Conservation (phyloP, 495 filamentous ascomycete species). For the Neurospora sp. region DNA sequence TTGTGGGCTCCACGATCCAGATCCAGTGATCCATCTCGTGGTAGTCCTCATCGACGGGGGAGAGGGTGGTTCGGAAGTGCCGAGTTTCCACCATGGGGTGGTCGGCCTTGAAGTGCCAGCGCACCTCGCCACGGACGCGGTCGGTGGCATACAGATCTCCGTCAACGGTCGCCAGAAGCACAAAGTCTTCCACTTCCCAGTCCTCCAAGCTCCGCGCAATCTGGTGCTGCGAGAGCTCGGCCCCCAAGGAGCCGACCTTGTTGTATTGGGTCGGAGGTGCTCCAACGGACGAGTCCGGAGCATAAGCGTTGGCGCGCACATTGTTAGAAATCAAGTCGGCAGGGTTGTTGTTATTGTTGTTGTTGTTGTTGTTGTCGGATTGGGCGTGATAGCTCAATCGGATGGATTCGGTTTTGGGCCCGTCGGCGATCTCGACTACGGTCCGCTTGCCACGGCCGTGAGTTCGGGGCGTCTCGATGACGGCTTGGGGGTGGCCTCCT, state of each 20-base stretch:
- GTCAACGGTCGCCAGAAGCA: conserved; percentile 98
- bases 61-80: conserved; percentile 65
- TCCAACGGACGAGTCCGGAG: conserved; percentile 83
- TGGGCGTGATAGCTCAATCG: neutral
- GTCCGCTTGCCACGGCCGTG: conserved; percentile 17
- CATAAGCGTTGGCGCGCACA: conserved; percentile 89
- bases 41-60: conserved; percentile 44
- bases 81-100: conserved; percentile 83
- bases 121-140: conserved; percentile 68
- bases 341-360: conserved; percentile 22
- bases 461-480: conserved; percentile 15
- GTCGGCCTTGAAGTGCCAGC: conserved; percentile 75
- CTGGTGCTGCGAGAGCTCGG: conserved; percentile 66
- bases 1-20: conserved; percentile 94
- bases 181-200: conserved; percentile 99
- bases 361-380: conserved; percentile 4
- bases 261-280: conserved; percentile 62
- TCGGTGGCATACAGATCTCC: conserved; percentile 90
- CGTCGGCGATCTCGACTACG: conserved; percentile 6
- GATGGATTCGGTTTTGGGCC: neutral
- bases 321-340: conserved; percentile 47
- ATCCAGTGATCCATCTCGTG: conserved; percentile 68
- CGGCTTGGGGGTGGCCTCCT: conserved; percentile 6
- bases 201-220: conserved; percentile 94
- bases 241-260: conserved; percentile 39